A percentile compares a stretch with the other conserved stretches of the same genome.
These are phyloP conservation scores for Atkinsonella hypoxylon DNA, from an alignment of 2,329 filamentous ascomycete species.

Conservation along the genomic window DNA sequence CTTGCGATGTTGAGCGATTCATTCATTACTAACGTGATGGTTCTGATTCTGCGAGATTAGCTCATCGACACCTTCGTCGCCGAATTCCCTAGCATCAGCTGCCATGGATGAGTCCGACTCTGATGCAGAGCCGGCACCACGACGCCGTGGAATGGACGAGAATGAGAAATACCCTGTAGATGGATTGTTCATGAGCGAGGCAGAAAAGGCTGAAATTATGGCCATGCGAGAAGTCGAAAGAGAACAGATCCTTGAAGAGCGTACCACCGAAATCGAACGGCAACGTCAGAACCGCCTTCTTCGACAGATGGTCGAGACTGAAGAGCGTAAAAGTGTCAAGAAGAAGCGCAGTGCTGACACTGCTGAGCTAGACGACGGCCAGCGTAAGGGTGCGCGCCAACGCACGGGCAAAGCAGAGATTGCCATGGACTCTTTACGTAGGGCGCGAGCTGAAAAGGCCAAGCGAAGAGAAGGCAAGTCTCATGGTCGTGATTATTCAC, in stretches of 20 bases:
- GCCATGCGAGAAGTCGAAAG: conserved; percentile 81
- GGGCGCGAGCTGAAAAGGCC: conserved; percentile 50
- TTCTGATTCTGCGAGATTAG: conserved; percentile 27
- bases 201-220: conserved; percentile 70
- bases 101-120: conserved; percentile 86
- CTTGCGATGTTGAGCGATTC: not conserved
- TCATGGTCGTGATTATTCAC: conserved; percentile 44
- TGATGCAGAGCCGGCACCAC: conserved; percentile 30
- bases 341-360: conserved; percentile 69
- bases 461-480: conserved; percentile 39
- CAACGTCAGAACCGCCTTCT: conserved; percentile 74
- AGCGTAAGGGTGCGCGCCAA: conserved; percentile 59
- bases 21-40: conserved; percentile 6
- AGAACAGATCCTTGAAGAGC: conserved; percentile 80
- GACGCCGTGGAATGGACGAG: conserved; percentile 34
- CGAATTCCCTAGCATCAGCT: conserved; percentile 65
- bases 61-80: conserved; percentile 57
- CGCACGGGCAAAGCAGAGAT: conserved; percentile 43
- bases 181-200: conserved; percentile 64
- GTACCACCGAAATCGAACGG: conserved; percentile 69
- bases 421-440: conserved; percentile 59
- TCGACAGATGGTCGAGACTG: conserved; percentile 62
- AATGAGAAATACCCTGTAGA: conserved; percentile 73
- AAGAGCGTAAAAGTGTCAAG: conserved; percentile 38
- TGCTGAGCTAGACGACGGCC: conserved; percentile 66